Conservation (phyloP, 2,329 filamentous ascomycete species). For the Chaetothyriales sp. region DNA sequence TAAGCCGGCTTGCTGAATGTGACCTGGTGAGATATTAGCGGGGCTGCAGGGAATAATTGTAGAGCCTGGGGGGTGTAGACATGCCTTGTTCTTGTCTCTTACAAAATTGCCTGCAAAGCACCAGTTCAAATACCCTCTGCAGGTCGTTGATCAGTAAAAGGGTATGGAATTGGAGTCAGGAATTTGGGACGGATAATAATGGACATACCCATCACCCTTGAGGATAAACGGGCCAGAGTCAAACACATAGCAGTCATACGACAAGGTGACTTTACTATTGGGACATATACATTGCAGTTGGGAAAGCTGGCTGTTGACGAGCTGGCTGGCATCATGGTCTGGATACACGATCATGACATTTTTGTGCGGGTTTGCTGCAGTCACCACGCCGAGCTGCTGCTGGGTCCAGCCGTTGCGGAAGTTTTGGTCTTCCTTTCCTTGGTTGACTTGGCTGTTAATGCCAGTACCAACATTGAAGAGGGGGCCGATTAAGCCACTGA, state of each 20-base stretch:
- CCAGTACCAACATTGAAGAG: too few species aligned
- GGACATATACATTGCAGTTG: slow-evolving; percentile 1
- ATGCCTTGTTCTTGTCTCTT: slow-evolving; percentile 1
- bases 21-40: too few species aligned
- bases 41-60: too few species aligned
- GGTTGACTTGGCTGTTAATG: too few species aligned
- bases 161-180: too few species aligned
- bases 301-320: not conserved
- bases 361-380: slow-evolving; percentile 2
- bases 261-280: not conserved
- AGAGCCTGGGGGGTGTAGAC: not conserved
- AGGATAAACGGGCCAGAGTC: slow-evolving; percentile 1
- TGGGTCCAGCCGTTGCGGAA: slow-evolving; percentile 4
- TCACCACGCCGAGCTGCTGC: not conserved
- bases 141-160: not conserved
- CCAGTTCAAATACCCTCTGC: slow-evolving; percentile 2
- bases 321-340: slow-evolving; percentile 3
- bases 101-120: slow-evolving; percentile 1
- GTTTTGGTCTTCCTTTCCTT: not conserved
- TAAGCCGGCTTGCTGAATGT: too few species aligned
- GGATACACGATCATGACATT: slow-evolving; percentile 5
- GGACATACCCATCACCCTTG: slow-evolving; percentile 2
- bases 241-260: slow-evolving; percentile 3
- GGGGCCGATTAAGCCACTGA: too few species aligned
- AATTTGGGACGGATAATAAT: not conserved